These are phyloP conservation scores for Nematocida minor DNA, from an alignment of 371 early-diverging fungal species.

Conservation along the genomic window DNA sequence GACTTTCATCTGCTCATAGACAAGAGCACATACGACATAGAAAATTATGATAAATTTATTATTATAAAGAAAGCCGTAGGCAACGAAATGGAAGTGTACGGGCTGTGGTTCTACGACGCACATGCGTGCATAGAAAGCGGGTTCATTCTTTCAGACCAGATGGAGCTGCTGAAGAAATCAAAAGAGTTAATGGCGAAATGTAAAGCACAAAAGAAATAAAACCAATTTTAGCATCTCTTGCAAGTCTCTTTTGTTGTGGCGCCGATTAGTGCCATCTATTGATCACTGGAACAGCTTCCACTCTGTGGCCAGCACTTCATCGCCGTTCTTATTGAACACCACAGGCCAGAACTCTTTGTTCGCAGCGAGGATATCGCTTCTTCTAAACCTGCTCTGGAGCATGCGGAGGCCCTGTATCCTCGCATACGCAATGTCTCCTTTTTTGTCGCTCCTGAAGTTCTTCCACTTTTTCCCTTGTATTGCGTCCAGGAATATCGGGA, in stretches of 20 bases:
- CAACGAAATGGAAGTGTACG: conserved; percentile 22
- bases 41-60: conserved; percentile 19
- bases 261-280: not conserved
- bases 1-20: conserved; percentile 27
- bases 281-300: conserved; percentile 8
- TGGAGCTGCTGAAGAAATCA: conserved; percentile 27
- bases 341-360: conserved; percentile 43
- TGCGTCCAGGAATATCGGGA: conserved; percentile 70
- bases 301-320: conserved; percentile 25
- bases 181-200: not conserved
- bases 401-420: conserved; percentile 74
- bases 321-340: conserved; percentile 24
- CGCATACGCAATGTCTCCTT: conserved; percentile 75
- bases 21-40: not conserved
- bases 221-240: not conserved
- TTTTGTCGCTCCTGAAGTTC: conserved; percentile 76
- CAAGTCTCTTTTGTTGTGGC: too few relatives aligned
- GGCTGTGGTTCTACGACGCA: conserved; percentile 41
- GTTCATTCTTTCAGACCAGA: conserved; percentile 19
- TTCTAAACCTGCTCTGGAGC: conserved; percentile 75
- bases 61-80: conserved; percentile 12
- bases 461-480: conserved; percentile 75
- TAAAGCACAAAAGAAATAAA: not conserved
- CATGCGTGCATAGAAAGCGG: not conserved
- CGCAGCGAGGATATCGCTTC: conserved; percentile 66